A percentile compares a stretch with the other conserved stretches of the same genome.
Evolutionary conservation across 164 flowering plant genomes (phyloP).

Genomic region (Magnolia changhungtana): DNA sequence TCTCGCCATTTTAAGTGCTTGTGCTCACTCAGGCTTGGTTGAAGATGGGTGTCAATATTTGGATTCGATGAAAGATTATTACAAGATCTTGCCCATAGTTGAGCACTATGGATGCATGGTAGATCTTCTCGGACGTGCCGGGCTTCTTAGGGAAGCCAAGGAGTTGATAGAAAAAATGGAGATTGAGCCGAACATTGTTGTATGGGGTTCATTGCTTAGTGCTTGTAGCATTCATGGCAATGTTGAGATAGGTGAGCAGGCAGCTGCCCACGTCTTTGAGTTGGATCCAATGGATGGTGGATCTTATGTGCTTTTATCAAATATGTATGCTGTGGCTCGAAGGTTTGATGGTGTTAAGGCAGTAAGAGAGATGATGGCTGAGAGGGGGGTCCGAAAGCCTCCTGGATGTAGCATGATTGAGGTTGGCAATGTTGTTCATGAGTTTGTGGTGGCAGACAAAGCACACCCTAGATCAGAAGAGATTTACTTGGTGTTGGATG

Average conservation of each 20-base stretch:
- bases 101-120: slow-evolving; percentile 25
- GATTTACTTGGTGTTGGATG: slow-evolving; percentile 11
- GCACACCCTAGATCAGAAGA: slow-evolving; percentile 13
- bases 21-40: slow-evolving; percentile 24
- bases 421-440: slow-evolving; percentile 19
- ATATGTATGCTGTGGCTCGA: slow-evolving; percentile 17
- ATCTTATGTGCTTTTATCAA: slow-evolving; percentile 21
- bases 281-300: slow-evolving; percentile 21
- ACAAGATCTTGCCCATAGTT: slow-evolving; percentile 10
- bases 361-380: slow-evolving; percentile 18
- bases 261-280: slow-evolving; percentile 19
- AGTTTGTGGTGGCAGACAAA: slow-evolving; percentile 22
- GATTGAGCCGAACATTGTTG: slow-evolving; percentile 15
- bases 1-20: slow-evolving; percentile 23
- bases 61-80: slow-evolving; percentile 13
- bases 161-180: slow-evolving; percentile 20
- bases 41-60: slow-evolving; percentile 19
- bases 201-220: slow-evolving; percentile 22
- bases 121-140: slow-evolving; percentile 28
- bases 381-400: slow-evolving; percentile 17
- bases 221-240: slow-evolving; percentile 21
- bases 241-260: slow-evolving; percentile 18
- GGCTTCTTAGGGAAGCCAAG: slow-evolving; percentile 21
- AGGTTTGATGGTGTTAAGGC: slow-evolving; percentile 22
- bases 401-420: slow-evolving; percentile 29